These are phyloP conservation scores for Asterochloris erici DNA, from an alignment of 139 green algal genomes.

Conservation along the genomic window DNA sequence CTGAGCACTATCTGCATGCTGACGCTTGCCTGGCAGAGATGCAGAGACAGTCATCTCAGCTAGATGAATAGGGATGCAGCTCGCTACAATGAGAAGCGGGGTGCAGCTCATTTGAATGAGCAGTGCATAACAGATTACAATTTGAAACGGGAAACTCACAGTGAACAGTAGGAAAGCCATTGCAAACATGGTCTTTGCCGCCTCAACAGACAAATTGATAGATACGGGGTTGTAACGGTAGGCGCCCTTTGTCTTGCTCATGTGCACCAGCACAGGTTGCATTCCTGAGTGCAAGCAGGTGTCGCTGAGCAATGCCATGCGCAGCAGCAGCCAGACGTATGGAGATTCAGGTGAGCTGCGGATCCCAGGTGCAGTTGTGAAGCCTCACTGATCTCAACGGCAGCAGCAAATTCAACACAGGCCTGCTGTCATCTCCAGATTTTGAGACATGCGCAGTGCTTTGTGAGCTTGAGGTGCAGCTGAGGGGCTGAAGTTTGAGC, in stretches of 20 bases:
- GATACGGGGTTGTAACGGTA: slow-evolving; percentile 88
- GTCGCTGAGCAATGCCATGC: not conserved
- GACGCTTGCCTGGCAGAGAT: no score
- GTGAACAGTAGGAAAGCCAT: slow-evolving; percentile 72
- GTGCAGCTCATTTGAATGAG: no score
- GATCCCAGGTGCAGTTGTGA: not conserved
- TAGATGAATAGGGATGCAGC: no score
- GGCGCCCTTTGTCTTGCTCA: slow-evolving; percentile 82
- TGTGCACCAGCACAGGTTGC: slow-evolving; percentile 93
- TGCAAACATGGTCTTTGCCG: slow-evolving; percentile 86
- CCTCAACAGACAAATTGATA: slow-evolving; percentile 92
- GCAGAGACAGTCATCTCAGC: no score
- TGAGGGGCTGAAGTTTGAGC: not conserved
- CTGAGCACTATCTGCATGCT: no score
- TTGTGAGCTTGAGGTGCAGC: not conserved
- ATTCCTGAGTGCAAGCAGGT: slow-evolving; percentile 50
- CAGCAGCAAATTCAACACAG: not conserved
- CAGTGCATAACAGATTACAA: no score
- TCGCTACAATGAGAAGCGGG: no score
- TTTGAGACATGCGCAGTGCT: not conserved
- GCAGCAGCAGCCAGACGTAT: not conserved
- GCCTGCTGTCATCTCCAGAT: not conserved
- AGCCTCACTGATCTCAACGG: not conserved
- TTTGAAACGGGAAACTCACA: slow-evolving; percentile 28
- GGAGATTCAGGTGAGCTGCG: not conserved